Conservation (phyloP, 345 rosid genomes). For the Syzygium oleosum region DNA sequence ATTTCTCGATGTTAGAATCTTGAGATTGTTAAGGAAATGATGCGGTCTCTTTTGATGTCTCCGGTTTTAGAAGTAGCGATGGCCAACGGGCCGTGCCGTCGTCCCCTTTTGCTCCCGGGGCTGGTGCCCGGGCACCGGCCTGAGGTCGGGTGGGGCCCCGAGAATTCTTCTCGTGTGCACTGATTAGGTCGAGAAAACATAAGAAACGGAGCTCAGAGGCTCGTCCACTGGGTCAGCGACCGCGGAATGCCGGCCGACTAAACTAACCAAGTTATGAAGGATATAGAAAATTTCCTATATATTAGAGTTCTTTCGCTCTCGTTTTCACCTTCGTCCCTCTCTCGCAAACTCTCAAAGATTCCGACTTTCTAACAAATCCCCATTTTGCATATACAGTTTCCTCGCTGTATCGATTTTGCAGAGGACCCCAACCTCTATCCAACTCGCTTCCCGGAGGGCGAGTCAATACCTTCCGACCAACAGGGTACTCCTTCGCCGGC, state of each 20-base stretch:
- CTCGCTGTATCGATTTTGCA: neutral
- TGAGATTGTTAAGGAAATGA: neutral
- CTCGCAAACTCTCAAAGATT: neutral
- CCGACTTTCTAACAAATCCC: neutral
- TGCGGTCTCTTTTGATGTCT: neutral
- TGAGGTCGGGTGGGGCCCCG: neutral
- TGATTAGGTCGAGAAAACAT: neutral
- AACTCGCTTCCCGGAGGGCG: neutral
- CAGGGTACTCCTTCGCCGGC: neutral
- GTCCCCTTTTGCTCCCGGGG: neutral
- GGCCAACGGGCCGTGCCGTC: neutral
- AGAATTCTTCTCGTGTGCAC: neutral
- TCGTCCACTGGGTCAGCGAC: neutral
- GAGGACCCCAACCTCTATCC: neutral
- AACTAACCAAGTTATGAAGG: neutral
- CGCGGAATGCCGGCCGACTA: neutral
- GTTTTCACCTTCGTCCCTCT: neutral
- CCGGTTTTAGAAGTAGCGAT: neutral
- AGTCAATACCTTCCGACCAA: accelerated
- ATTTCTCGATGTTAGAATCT: neutral
- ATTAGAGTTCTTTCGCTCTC: neutral
- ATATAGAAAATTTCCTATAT: neutral
- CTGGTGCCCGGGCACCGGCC: neutral
- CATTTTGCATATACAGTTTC: neutral
- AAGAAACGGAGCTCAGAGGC: neutral